Evolutionary conservation across 1,284 basidiomycete species (phyloP).

Genomic region (Veloboletus limbatus): DNA sequence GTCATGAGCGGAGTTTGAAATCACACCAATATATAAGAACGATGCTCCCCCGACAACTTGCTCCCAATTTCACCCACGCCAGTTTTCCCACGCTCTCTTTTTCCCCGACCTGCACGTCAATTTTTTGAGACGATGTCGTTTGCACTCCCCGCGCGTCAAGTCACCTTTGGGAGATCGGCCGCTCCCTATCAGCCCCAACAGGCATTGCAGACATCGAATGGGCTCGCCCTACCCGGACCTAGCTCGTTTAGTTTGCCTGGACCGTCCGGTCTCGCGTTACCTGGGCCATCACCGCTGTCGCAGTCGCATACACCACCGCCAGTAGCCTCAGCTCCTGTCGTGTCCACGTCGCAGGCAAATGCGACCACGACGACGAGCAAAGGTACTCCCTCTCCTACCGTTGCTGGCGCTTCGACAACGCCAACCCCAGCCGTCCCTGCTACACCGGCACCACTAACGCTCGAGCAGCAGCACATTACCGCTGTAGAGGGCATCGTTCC

Average conservation of each 20-base stretch:
- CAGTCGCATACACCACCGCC: conserved; percentile 40
- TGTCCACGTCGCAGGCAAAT: conserved; percentile 30
- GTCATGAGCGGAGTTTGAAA: conserved; percentile 34
- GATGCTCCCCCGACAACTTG: conserved; percentile 7
- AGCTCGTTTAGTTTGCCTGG: conserved; percentile 46
- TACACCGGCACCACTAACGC: conserved; percentile 69
- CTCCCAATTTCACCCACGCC: conserved; percentile 26
- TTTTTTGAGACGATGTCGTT: conserved; percentile 55
- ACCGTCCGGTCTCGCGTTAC: conserved; percentile 42
- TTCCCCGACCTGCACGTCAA: conserved; percentile 20
- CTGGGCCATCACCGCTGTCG: conserved; percentile 37
- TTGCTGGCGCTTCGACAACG: conserved; percentile 53
- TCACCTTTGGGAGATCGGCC: conserved; percentile 68
- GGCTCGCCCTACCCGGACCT: conserved; percentile 49
- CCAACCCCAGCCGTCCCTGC: conserved; percentile 48
- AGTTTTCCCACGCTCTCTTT: conserved; percentile 32
- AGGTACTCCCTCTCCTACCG: conserved; percentile 29
- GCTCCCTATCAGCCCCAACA: conserved; percentile 44
- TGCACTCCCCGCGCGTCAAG: conserved; percentile 70
- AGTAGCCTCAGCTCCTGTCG: conserved; percentile 21
- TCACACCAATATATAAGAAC: conserved; percentile 28
- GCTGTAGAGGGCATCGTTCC: conserved; percentile 94
- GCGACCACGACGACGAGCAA: conserved; percentile 27
- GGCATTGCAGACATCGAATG: conserved; percentile 38
- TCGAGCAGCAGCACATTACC: conserved; percentile 88